Evolutionary conservation across 257 asterid genomes (phyloP).

Genomic region (Penstemon barbatus): DNA sequence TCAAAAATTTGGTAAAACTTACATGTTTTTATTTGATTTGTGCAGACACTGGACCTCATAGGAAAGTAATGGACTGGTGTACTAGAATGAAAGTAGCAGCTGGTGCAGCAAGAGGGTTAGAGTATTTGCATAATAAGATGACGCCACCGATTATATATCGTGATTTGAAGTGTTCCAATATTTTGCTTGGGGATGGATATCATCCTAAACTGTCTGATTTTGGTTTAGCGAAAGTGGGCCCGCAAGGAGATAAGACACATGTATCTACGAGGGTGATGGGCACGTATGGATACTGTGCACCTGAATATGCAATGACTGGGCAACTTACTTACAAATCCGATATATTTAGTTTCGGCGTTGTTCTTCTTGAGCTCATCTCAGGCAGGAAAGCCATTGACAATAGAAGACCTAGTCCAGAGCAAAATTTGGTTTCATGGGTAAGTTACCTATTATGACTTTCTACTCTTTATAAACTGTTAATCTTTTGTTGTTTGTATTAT

Average conservation of each 20-base stretch:
- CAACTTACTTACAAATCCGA: conserved; percentile 54
- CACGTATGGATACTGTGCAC: conserved; percentile 54
- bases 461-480: background rate
- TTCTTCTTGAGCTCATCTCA: conserved; percentile 44
- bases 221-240: conserved; percentile 52
- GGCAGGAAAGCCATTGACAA: conserved; percentile 44
- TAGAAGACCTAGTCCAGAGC: conserved; percentile 29
- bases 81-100: conserved; percentile 47
- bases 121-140: conserved; percentile 50
- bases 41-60: conserved; percentile 26
- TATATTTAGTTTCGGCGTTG: conserved; percentile 51
- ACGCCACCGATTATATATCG: conserved; percentile 51
- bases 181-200: conserved; percentile 45
- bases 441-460: conserved; percentile 6
- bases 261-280: conserved; percentile 58
- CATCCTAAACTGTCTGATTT: conserved; percentile 46
- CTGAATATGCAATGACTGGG: conserved; percentile 53
- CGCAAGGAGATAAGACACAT: conserved; percentile 42
- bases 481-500: background rate
- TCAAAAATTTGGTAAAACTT: background rate
- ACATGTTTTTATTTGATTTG: background rate
- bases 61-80: conserved; percentile 40
- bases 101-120: conserved; percentile 53
- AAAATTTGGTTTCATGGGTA: conserved; percentile 46
- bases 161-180: conserved; percentile 54